These are phyloP conservation scores for Suhomyces terraborum DNA, from an alignment of 1,139 yeast species.

Conservation along the genomic window DNA sequence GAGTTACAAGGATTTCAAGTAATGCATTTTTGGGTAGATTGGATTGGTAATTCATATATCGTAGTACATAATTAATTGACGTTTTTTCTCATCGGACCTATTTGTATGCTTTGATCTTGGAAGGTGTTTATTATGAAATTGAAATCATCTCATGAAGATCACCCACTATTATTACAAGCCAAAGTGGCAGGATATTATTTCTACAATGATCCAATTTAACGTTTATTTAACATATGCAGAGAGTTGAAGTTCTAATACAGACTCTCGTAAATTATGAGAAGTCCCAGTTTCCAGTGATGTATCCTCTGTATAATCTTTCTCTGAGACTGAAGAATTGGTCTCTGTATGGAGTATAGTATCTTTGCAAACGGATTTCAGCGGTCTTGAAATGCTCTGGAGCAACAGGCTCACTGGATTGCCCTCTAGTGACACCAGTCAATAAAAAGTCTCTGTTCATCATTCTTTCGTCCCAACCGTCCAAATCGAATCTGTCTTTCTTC, in stretches of 20 bases:
- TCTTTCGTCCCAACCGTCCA: slow-evolving; percentile 60
- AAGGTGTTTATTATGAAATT: too few relatives aligned
- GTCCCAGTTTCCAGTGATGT: slow-evolving; percentile 52
- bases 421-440: slow-evolving; percentile 72
- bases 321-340: slow-evolving; percentile 51
- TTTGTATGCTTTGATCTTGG: too few relatives aligned
- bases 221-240: slow-evolving; percentile 5
- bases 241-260: slow-evolving; percentile 1
- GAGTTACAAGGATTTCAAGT: slow-evolving; percentile 88
- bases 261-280: slow-evolving; percentile 28
- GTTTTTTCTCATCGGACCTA: too few relatives aligned
- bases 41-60: not conserved
- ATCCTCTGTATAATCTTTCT: slow-evolving; percentile 53
- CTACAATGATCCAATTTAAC: not conserved
- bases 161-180: too few relatives aligned
- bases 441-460: slow-evolving; percentile 74
- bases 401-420: slow-evolving; percentile 63
- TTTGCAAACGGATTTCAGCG: slow-evolving; percentile 36
- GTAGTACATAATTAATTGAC: slow-evolving; percentile 1
- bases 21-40: slow-evolving; percentile 13
- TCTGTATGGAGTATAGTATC: slow-evolving; percentile 53
- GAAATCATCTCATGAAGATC: not conserved
- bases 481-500: slow-evolving; percentile 56
- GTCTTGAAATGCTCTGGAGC: slow-evolving; percentile 71
- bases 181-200: not conserved